Base-by-base conservation (phyloP, 805 yeast genomes). In the Teunomyces stri region DNA sequence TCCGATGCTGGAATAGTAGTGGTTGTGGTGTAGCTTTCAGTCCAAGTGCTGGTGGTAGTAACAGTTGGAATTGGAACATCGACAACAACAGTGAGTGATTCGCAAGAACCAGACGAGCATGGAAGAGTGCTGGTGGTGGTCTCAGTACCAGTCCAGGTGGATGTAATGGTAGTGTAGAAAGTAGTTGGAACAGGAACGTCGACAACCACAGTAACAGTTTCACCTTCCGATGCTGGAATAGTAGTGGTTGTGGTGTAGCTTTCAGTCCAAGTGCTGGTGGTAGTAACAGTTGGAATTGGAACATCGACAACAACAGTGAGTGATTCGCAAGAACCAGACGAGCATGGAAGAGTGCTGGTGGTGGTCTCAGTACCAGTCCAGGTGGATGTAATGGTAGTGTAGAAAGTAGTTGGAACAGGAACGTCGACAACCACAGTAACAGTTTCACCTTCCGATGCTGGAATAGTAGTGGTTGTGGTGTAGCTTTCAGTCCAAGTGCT, bases 291-390 rank as follows among this genome's bases (percentile, higher is more conserved):
- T 20, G 55, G 47, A 18, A 21, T 40, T 6, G 59, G 59, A 22
- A 53, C 42, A 9, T 49, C 50, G 5, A 57, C 49, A 1, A 46
- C 21, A 2, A 54, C 55, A 7, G 61, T 49, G n/a, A 28, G 51
- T n/a, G 39, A 51, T 29, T 37, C 46, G n/a, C 53, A 55, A 36
- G 39, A 12, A 3, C 25, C 27, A 12, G 37, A 15, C 2, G 34
- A 16, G 13, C 6, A 25, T 10, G 46, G 52, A 7, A 61, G 49
- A 29, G 38, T 35, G 7, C 21, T 25, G 16, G 42, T 42, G 29
- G 20, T 28, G 42, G 28, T 18, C 25, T 50, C 41, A 25, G 18
- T 36, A 13, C n/a, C 55, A 47, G 22, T 53, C 46, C 51, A 48
- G 3, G 42, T 35, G 3, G 34, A 22, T 9, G 43, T 40, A 7